Evolutionary conservation across 192 early-diverging fungal species (phyloP), one percentile per base, ranked within the genome.

Genomic region (Paraglomus occultum): DNA sequence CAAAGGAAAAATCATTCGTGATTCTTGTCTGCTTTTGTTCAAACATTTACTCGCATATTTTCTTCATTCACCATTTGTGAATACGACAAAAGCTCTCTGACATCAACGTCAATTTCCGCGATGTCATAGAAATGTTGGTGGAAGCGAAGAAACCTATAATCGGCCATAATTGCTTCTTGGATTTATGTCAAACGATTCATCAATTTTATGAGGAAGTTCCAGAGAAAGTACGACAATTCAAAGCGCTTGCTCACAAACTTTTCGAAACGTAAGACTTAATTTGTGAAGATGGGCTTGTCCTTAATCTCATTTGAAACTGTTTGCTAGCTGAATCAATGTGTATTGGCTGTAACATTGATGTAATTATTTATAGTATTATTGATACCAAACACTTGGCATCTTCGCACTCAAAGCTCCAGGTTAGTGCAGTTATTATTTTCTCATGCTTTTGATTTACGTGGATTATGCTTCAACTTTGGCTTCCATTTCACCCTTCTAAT

Each of bases 161-260:
- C 38, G 93, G 92, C 22, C 96, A 98, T 75, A 98, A 98, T 77
- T 87, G 91, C 76, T 82, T 90, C 23, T 83, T 94, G 42, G 95
- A 98, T 77, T 54, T 96, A n/a, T 87, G 88, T 68, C 94, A 95
- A 42, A 85, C 89, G 0, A 77, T 84, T 31, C 82, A 89, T 46
- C 88, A 93, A 71, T 95, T 98, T 68, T 79, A 88, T 74, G 71
- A 79, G 45, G 77, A 83, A 23, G 77, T 96, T 17, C 94, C 94
- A 0, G 70, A 76, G 4, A 77, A 83, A 12, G 70, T 92, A n/a
- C 67, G 64, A 0, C 89, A 88, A 6, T 95, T 91, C 82, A 94
- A 94, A 73, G 71, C 59, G 0, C 70, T 73, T 0, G 20, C 93
- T 10, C 77, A 81, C 2, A 59, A 78, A 6, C 80, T 89, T 57